phyloP scores from a whole-genome alignment of 495 filamentous ascomycete genomes.

The Trichoderma reesei region DNA sequence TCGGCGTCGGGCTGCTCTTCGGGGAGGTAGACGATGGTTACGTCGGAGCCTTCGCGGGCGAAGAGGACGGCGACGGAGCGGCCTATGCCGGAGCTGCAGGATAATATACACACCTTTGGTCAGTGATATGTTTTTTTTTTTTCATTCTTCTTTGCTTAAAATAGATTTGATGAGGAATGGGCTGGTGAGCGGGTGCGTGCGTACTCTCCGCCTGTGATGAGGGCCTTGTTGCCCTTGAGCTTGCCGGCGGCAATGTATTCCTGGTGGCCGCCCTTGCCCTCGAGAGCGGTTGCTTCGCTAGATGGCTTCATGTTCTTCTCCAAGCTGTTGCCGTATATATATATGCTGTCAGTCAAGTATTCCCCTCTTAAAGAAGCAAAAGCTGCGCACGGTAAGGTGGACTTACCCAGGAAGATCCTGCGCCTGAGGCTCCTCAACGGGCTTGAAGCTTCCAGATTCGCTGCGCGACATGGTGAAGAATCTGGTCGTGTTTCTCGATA shows the following conservation, averaged over 20 bases:
- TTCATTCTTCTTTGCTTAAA: neutral
- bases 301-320: slow-evolving; percentile 20
- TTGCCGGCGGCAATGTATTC: slow-evolving; percentile 32
- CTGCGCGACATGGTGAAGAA: neutral
- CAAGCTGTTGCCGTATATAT: slow-evolving; percentile 17
- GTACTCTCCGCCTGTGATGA: slow-evolving; percentile 50
- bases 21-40: slow-evolving; percentile 46
- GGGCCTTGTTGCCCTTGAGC: slow-evolving; percentile 38
- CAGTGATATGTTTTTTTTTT: no score
- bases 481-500: no score
- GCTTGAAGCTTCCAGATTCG: slow-evolving; percentile 7
- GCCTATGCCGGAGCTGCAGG: slow-evolving; percentile 40
- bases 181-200: no score
- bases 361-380: no score
- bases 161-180: neutral
- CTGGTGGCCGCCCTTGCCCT: slow-evolving; percentile 14
- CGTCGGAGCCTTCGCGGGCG: slow-evolving; percentile 46
- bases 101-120: no score
- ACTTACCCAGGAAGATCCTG: slow-evolving; percentile 12
- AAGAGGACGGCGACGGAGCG: slow-evolving; percentile 46
- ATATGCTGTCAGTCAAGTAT: no score
- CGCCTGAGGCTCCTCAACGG: slow-evolving; percentile 8
- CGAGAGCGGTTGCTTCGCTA: slow-evolving; percentile 21
- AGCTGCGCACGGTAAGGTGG: no score
- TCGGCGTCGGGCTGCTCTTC: slow-evolving; percentile 45